Percentiles rank a stretch among this genome's conserved stretches.
Conservation (phyloP, 1,139 yeast species). For the Kodamaea suecica region DNA sequence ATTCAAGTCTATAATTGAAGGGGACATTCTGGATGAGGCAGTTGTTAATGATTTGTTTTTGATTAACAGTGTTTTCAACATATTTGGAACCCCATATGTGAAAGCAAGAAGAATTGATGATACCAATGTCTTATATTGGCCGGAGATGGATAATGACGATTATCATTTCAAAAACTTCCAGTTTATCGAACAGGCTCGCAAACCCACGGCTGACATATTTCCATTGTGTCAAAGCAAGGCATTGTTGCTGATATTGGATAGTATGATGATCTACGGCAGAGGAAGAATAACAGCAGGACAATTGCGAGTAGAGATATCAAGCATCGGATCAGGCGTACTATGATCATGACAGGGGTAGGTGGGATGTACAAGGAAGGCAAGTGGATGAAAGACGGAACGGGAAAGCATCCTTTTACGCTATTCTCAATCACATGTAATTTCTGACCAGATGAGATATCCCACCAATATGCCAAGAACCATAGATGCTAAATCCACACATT, state of each 20-base stretch:
- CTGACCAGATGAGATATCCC: no score
- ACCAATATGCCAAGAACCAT: no score
- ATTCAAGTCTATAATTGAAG: conserved; percentile 40
- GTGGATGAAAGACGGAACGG: no score
- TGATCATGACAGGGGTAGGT: no score
- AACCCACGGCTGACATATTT: conserved; percentile 16
- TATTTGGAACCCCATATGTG: conserved; percentile 64
- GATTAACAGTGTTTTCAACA: conserved; percentile 56
- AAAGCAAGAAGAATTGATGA: conserved; percentile 9
- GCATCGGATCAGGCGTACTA: no score
- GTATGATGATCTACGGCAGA: neutral
- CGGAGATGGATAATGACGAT: conserved; percentile 30
- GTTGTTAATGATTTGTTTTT: conserved; percentile 62
- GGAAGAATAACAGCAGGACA: conserved; percentile 4
- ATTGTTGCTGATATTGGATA: conserved; percentile 18
- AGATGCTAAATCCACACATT: no score
- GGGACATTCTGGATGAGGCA: conserved; percentile 29
- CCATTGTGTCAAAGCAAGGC: conserved; percentile 25
- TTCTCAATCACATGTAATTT: no score
- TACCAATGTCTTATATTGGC: conserved; percentile 31
- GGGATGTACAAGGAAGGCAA: no score
- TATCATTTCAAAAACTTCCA: conserved; percentile 32
- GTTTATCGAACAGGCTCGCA: conserved; percentile 20
- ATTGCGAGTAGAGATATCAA: no score
- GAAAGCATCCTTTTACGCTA: no score